A percentile compares a stretch with the other conserved stretches of the same genome.
Evolutionary conservation across 2,329 filamentous ascomycete species (phyloP).

Genomic region (Penicillium sp.): DNA sequence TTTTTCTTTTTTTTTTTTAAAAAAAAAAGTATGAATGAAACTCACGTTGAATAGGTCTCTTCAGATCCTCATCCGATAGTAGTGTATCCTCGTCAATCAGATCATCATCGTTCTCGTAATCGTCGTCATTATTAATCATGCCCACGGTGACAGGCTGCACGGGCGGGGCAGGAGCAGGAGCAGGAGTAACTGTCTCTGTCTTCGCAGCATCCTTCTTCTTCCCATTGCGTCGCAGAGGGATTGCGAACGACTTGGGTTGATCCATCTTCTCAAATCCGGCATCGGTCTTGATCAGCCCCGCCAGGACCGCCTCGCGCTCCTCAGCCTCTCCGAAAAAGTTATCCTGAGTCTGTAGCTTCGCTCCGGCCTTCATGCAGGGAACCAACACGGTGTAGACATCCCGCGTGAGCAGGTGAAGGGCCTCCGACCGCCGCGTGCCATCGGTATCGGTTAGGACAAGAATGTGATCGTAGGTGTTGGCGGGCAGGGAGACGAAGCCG

Average conservation of each 20-base stretch:
- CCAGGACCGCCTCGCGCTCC: constrained; percentile 25
- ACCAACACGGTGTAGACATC: constrained; percentile 61
- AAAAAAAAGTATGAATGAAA: too few species aligned
- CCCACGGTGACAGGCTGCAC: too few species aligned
- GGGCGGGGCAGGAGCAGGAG: too few species aligned
- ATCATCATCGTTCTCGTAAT: constrained; percentile 63
- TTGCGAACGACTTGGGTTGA: constrained; percentile 48
- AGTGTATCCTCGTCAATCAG: constrained; percentile 85
- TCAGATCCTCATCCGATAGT: constrained; percentile 74
- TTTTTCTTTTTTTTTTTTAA: too few species aligned
- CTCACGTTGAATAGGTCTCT: constrained; percentile 56
- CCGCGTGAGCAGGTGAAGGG: constrained; percentile 55
- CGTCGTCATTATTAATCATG: constrained; percentile 25
- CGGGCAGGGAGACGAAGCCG: constrained; percentile 67
- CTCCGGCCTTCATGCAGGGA: constrained; percentile 60
- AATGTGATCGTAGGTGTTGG: constrained; percentile 70
- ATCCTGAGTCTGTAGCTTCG: constrained; percentile 55
- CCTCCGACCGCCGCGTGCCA: constrained; percentile 54
- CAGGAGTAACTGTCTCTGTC: too few species aligned
- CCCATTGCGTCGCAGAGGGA: constrained; percentile 56
- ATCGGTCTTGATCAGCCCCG: constrained; percentile 17
- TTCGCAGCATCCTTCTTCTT: constrained; percentile 51
- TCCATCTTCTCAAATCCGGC: constrained; percentile 65
- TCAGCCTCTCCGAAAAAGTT: too few species aligned
- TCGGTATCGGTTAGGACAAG: constrained; percentile 74